Conservation (phyloP, 2,329 filamentous ascomycete species). For the Dothideomycetes sp. region DNA sequence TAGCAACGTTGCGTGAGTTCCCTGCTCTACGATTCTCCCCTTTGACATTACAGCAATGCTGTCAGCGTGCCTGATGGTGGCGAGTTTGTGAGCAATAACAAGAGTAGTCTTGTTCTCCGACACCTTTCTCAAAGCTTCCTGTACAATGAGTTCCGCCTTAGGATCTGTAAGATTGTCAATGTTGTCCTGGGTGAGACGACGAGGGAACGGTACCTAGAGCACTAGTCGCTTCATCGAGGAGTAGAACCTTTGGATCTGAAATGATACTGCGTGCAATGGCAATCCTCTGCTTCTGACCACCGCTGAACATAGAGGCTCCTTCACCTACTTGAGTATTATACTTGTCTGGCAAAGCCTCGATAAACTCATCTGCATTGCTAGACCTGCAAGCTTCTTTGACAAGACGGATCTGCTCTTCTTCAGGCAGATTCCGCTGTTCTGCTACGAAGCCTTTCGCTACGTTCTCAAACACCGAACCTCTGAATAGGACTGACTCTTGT, state of each 20-base stretch:
- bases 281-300: slow-evolving; percentile 28
- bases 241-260: slow-evolving; percentile 26
- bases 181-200: no score
- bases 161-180: no score
- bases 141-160: slow-evolving; percentile 26
- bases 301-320: slow-evolving; percentile 25
- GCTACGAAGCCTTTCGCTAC: slow-evolving; percentile 28
- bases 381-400: slow-evolving; percentile 27
- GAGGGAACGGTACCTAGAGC: no score
- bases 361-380: slow-evolving; percentile 30
- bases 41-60: slow-evolving; percentile 38
- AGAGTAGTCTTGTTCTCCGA: slow-evolving; percentile 27
- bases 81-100: slow-evolving; percentile 37
- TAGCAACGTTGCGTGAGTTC: slow-evolving; percentile 33
- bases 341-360: slow-evolving; percentile 26
- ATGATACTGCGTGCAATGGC: slow-evolving; percentile 30
- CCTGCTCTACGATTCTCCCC: slow-evolving; percentile 37
- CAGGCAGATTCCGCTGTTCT: slow-evolving; percentile 18
- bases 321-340: slow-evolving; percentile 29
- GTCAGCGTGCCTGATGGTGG: slow-evolving; percentile 36
- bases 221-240: slow-evolving; percentile 31
- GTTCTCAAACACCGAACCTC: slow-evolving; percentile 29
- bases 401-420: slow-evolving; percentile 24
- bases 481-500: slow-evolving; percentile 30
- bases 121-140: slow-evolving; percentile 26